Base-by-base conservation (phyloP, 1,139 yeast species). In the Debaryomycetaceae sp. region DNA sequence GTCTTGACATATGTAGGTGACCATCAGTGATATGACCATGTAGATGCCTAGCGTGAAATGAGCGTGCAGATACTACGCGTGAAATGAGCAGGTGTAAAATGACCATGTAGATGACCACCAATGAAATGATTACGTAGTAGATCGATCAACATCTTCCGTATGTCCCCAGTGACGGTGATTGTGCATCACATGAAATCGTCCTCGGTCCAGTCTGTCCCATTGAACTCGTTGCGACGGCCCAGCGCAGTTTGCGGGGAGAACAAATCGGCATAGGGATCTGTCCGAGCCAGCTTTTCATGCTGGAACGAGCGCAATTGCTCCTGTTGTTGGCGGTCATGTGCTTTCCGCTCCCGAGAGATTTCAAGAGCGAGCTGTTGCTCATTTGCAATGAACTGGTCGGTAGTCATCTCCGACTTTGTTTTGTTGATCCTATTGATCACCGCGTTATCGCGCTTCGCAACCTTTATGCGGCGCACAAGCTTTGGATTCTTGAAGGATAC, bases 401-500 rank as follows among this genome's bases (percentile, higher is more conserved):
- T 61, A 7, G 56, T 27, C 4, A 46, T 42, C 35, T 65, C 72
- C 1, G 49, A 57, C 37, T 75, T 70, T 6, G 92, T 77, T 51
- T 78, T 81, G 45, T 69, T 73, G 35, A 82, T 53, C 37, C 75
- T 63, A 44, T 80, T 82, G 28, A 82, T 48, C 3, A 78, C 58
- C n/a, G 69, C 55, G 42, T 77, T 80, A 27, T 77, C 77, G 35
- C 77, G 66, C 27, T 67, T 68, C 31, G 64, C 67, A 21, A 83
- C 66, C 38, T 63, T 67, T 16, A 74, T 51, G 36, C 74, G 63
- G 38, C 62, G 71, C 20, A 79, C 77, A 30, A 55, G 53, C 36
- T 65, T 63, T 4, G 64, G 64, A 32, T 77, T 74, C 27, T 68
- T 61, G 51, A 81, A 83, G 1, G 83, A 72, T 4, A 82, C 94